These are phyloP conservation scores for Moniliophthora roreri DNA, from an alignment of 1,284 basidiomycete species.

Conservation along the genomic window DNA sequence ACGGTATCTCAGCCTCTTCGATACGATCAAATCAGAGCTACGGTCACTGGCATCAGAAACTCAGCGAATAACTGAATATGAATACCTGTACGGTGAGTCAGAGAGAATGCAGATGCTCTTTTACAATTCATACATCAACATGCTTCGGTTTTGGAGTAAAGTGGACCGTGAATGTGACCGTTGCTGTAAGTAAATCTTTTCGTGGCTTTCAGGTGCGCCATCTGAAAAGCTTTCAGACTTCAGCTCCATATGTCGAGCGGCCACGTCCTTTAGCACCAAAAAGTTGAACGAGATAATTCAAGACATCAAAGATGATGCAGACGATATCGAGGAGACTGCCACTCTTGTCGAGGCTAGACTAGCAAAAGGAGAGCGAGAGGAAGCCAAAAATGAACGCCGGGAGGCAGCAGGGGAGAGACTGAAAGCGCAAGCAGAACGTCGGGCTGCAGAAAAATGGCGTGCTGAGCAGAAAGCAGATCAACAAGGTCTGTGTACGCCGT, in stretches of 20 bases:
- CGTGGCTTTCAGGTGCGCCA: neutral
- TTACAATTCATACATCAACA: conserved; percentile 19
- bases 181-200: conserved; percentile 8
- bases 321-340: conserved; percentile 14
- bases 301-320: conserved; percentile 15
- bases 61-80: conserved; percentile 13
- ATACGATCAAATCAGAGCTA: conserved; percentile 17
- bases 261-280: conserved; percentile 12
- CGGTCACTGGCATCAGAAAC: conserved; percentile 7
- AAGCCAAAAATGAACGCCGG: neutral
- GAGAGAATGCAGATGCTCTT: conserved; percentile 16
- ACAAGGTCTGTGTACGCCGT: conserved; percentile 13
- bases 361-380: conserved; percentile 5
- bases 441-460: conserved; percentile 3
- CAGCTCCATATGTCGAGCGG: conserved; percentile 6
- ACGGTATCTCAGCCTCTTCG: conserved; percentile 16
- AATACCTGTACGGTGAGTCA: conserved; percentile 18
- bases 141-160: conserved; percentile 22
- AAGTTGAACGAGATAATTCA: conserved; percentile 18
- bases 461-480: conserved; percentile 7
- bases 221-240: conserved; percentile 1
- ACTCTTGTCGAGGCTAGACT: conserved; percentile 15
- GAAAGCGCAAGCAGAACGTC: conserved; percentile 4
- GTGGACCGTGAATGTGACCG: conserved; percentile 21
- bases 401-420: neutral